phyloP scores from a whole-genome alignment of 1,284 basidiomycete genomes.

The Trametes sp. region DNA sequence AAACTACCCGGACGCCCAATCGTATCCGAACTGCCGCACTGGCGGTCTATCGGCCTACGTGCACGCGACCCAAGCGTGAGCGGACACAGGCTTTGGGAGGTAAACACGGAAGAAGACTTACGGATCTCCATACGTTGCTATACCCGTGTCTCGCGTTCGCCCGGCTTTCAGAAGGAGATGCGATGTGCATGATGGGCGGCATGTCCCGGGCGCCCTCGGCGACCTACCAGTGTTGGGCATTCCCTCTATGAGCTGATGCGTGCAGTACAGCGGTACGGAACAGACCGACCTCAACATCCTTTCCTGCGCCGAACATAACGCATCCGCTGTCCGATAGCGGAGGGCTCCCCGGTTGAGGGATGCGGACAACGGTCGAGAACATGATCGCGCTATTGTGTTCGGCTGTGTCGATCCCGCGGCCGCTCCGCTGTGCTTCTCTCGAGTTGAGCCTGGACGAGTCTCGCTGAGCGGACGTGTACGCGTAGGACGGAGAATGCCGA shows the following conservation, averaged over 20 bases:
- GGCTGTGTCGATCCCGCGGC: conserved; percentile 20
- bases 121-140: background rate
- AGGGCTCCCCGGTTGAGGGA: background rate
- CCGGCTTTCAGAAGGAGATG: background rate
- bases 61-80: background rate
- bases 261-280: background rate
- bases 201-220: background rate
- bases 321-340: background rate
- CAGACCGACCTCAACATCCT: background rate
- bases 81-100: background rate
- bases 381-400: background rate
- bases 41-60: background rate
- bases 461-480: background rate
- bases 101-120: background rate
- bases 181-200: background rate
- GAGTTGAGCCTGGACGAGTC: conserved; percentile 19
- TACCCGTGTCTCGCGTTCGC: background rate
- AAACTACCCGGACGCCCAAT: too few relatives aligned
- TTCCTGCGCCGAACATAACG: background rate
- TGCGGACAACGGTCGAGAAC: background rate
- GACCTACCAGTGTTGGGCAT: too few relatives aligned
- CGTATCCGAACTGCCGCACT: background rate
- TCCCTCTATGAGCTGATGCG: too few relatives aligned
- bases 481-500: background rate
- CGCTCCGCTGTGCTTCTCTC: conserved; percentile 9